phyloP scores from a whole-genome alignment of 495 filamentous ascomycete species.

The Penicillium ochrochloron region DNA sequence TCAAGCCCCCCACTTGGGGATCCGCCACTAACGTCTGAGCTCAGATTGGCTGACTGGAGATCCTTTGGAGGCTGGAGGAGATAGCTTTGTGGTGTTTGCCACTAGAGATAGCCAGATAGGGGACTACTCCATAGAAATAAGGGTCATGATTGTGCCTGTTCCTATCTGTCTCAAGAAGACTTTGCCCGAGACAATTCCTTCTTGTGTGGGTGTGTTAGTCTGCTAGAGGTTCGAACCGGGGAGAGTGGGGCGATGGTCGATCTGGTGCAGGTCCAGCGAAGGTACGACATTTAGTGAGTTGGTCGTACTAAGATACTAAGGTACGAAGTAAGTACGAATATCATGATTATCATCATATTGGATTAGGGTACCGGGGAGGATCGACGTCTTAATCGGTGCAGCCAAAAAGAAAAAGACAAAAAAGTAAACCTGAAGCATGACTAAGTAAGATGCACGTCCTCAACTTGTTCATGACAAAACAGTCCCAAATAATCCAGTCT shows the following conservation, averaged over 20 bases:
- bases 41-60: constrained; percentile 10
- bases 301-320: too few species aligned
- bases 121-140: not conserved
- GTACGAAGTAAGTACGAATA: not conserved
- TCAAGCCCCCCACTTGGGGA: constrained; percentile 13
- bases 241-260: constrained; percentile 8
- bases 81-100: not conserved
- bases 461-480: not conserved
- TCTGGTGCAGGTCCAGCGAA: constrained; percentile 3
- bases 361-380: not conserved
- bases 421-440: constrained; percentile 1
- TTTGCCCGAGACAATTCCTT: constrained; percentile 1
- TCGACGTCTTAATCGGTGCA: not conserved
- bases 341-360: not conserved
- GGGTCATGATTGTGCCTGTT: not conserved
- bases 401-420: not conserved
- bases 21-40: constrained; percentile 15
- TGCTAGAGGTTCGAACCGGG: too few species aligned
- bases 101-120: not conserved
- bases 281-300: constrained; percentile 1
- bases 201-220: too few species aligned
- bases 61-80: not conserved
- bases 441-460: not conserved
- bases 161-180: not conserved
- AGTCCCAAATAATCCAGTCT: not conserved